Conservation (phyloP, 306 rosid genomes). For the Argentina anserina region DNA sequence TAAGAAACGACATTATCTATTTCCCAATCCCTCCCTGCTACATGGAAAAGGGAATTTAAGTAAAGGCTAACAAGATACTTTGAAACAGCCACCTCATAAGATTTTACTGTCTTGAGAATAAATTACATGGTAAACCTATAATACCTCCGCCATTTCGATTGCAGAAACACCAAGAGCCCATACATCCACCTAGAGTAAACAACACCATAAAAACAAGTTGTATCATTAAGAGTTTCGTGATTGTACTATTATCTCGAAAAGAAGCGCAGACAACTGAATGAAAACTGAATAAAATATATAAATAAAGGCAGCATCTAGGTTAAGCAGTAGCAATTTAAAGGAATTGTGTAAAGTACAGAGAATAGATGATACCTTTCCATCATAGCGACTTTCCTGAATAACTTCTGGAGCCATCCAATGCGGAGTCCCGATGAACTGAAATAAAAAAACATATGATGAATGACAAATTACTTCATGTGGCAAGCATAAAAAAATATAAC, state of each 20-base stretch:
- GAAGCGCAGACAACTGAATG: neutral
- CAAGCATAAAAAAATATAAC: slow-evolving; percentile 14
- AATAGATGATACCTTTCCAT: slow-evolving; percentile 70
- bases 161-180: slow-evolving; percentile 99
- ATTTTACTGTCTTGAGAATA: slow-evolving; percentile 1
- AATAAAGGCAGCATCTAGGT: slow-evolving; percentile 9
- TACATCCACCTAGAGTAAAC: slow-evolving; percentile 77
- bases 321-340: slow-evolving; percentile 15
- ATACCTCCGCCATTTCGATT: slow-evolving; percentile 99
- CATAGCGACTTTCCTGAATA: slow-evolving; percentile 98
- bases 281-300: neutral
- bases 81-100: slow-evolving; percentile 5
- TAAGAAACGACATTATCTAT: neutral
- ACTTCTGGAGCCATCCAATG: slow-evolving; percentile 99
- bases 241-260: neutral
- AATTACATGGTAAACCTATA: slow-evolving; percentile 15
- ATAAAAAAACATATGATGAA: slow-evolving; percentile 30
- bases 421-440: slow-evolving; percentile 96
- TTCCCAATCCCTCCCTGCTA: neutral
- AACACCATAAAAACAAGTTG: neutral
- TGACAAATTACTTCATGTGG: slow-evolving; percentile 21
- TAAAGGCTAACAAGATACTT: neutral
- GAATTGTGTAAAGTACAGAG: slow-evolving; percentile 12
- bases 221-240: neutral
- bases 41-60: neutral